Evolutionary conservation across 768 basidiomycete species (phyloP), one percentile per base, ranked within the genome.

Genomic region (Pholiota microspora): DNA sequence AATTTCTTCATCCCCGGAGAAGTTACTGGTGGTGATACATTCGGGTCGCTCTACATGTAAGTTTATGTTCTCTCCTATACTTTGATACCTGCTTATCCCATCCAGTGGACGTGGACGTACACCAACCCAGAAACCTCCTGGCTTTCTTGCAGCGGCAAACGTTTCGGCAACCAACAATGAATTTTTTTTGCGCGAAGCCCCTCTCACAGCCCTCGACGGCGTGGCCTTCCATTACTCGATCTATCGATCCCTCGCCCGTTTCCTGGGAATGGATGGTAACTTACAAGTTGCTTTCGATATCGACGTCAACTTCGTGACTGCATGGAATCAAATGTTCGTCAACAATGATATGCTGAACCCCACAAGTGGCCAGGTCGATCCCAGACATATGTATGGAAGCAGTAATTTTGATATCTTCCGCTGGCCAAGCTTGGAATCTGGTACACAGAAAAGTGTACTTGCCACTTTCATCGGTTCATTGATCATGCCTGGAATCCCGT

Each of bases 251-350:
- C 73, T 96, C 49, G 75, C 86, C 27, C 89, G 94, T 47, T 92
- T 94, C 75, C 79, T 96, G 45, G 94, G 94, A 50, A 95, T 96
- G 93, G 94, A 97, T 65, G 94, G 94, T 63, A 96, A 97, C 67
- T 77, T 97, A 29, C 81, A 88, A 57, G 94, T 93, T 50, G 94
- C 92, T 8, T 95, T 88, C 69, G 94, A 97, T 64, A 72, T 92
- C 27, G 78, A 85, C 61, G 70, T 76, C 67, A 92, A 96, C 71
- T 94, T 96, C 63, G 75, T 94, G 71, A 87, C 85, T 0, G 87
- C 92, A 0, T 97, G 94, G 94, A 93, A 94, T 66, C 73, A 92
- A 69, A 93, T 96, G 83, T 88, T 93, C 63, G 84, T 91, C 62
- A 79, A 83, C 68, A 86, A 96, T 64, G 94, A 97, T 64, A 86